Evolutionary conservation across 192 early-diverging fungal genomes (phyloP).

Genomic region (Coemansia sp.): DNA sequence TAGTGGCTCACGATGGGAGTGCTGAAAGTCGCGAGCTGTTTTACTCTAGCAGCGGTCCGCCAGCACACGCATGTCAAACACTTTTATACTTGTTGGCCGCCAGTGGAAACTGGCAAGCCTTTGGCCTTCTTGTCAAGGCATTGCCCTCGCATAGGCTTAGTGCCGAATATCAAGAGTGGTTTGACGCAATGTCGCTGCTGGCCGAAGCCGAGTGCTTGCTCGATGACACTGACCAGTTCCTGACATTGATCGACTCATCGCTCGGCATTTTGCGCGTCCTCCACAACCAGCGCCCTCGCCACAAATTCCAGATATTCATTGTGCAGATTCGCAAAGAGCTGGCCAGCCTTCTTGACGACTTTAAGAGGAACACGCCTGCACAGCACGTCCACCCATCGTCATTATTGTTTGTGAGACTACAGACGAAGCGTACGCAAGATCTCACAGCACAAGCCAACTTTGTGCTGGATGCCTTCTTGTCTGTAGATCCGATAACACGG

Average conservation of each 20-base stretch:
- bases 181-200: constrained; percentile 18
- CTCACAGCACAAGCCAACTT: constrained; percentile 22
- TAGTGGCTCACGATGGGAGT: not conserved
- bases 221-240: constrained; percentile 13
- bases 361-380: not conserved
- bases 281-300: constrained; percentile 15
- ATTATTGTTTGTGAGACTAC: constrained; percentile 10
- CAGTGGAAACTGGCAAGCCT: constrained; percentile 20
- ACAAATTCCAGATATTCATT: constrained; percentile 32
- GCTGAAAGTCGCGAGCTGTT: not conserved
- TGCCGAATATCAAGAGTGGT: constrained; percentile 18
- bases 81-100: constrained; percentile 31
- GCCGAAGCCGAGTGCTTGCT: constrained; percentile 32
- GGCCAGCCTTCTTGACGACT: constrained; percentile 17
- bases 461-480: constrained; percentile 13
- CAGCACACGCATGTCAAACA: constrained; percentile 27
- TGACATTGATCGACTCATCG: constrained; percentile 12
- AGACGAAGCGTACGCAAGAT: constrained; percentile 9
- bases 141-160: constrained; percentile 22
- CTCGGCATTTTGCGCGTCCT: constrained; percentile 21
- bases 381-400: constrained; percentile 13
- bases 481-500: constrained; percentile 19
- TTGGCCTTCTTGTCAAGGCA: constrained; percentile 22
- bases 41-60: constrained; percentile 28
- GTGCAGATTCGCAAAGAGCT: constrained; percentile 41